Base-by-base conservation (phyloP, 2,329 filamentous ascomycete species). In the Phaeosphaeria sp. region DNA sequence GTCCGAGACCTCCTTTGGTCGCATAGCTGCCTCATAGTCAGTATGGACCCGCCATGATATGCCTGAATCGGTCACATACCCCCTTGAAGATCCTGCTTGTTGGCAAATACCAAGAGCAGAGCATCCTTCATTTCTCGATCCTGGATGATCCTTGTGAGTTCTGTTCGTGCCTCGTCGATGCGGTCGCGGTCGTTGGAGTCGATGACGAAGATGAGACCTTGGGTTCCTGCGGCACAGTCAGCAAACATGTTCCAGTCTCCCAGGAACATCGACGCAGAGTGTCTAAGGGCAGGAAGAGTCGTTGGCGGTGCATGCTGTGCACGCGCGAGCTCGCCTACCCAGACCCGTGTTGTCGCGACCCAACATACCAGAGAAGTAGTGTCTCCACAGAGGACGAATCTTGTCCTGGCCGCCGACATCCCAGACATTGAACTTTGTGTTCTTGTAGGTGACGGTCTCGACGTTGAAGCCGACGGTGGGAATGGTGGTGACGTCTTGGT, bases 401-500 rank as follows among this genome's bases (percentile, higher is more conserved):
- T 98, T 98, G 89, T 99, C 95, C 87, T 99, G 95, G 81, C 95
- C 95, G 86, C 95, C 95, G 78, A 99, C 95, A 85, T 98, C 95
- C 95, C 95, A 99, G 80, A 99, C 95, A 81, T 94, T 98, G 87
- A 99, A 99, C 81, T 97, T 93, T 77, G 97, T 97, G 89, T 99
- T 99, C 89, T 97, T 97, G 87, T 98, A 98, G 81, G 96, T 93
- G 81, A 99, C 95, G 55, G 95, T 98, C 88, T 99, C 95, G 81
- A 99, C 95, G 85, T 99, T 99, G 90, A 99, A 99, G 76, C 95
- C 95, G 77, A 98, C 97, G 77, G 95, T 99, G 72, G 95, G 95
- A 77, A 99, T 99, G 72, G 95, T 99, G 78, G 95, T 98, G 80
- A 98, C 95, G 79, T 96, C 95, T 86, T 97, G 91, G 84, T 95